Base-by-base conservation (phyloP, 1,284 basidiomycete species). In the Lentinula novae-zelandiae region DNA sequence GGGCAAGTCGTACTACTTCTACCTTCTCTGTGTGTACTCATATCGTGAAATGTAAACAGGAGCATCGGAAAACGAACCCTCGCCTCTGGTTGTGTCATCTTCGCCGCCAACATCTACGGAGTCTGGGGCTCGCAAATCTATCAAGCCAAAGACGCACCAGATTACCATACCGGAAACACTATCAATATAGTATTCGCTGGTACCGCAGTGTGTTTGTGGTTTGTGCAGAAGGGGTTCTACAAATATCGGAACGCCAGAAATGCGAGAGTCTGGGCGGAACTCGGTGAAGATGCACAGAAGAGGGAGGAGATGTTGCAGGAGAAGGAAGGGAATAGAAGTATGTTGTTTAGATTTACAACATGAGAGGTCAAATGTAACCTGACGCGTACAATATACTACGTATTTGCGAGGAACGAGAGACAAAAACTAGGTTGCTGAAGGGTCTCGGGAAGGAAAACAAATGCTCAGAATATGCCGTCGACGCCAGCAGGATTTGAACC, bases 161-260 rank as follows among this genome's bases (percentile, higher is more conserved):
- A 72, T 40, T 76, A 75, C 65, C 72, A 68, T 52, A 67, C 69
- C 0, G 75, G 75, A 13, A 76, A 76, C 49, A 67, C 71, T 13
- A 71, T 75, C 65, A 76, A 76, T 64, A 76, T 76, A 54, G 70
- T 64, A 15, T 74, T 76, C 59, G 71, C 75, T 2, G 68, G 63
- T 2, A 66, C 67, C 2, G 70, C 74, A 3, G 70, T 73, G 27
- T 58, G 69, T 5, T 63, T 75, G 7, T 76, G 74, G 74, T 67
- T 76, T 52, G 60, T 67, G 13, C 73, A 73, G 58, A 76, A 75
- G 62, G 66, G 59, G 12, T 65, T 69, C 17, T 75, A 75, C 62
- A 61, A 57, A 5, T 68, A 67, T 22, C 63, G 67, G 4, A 76
- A 76, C 62, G 63, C 56, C 1, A 63, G 66, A 33, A 71, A 72